Evolutionary conservation across 805 yeast genomes (phyloP).

Genomic region (Kluyveromyces dobzhanskii): DNA sequence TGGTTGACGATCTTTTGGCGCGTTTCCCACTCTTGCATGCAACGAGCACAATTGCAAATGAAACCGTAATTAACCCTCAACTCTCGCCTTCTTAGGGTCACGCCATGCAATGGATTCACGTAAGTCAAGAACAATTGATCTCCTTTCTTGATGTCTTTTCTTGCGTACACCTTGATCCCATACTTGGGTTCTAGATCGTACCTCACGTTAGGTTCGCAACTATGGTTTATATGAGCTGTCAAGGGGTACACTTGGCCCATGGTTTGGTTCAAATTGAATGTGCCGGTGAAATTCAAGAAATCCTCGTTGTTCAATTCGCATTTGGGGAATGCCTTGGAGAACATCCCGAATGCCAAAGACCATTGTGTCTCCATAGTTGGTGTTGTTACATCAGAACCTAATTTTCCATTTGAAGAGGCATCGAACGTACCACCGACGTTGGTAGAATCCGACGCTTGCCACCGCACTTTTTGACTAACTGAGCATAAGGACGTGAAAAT

Average conservation of each 20-base stretch:
- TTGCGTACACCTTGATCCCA: constrained; percentile 55
- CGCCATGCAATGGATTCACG: constrained; percentile 56
- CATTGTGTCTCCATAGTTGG: constrained; percentile 28
- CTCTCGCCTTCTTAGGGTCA: constrained; percentile 54
- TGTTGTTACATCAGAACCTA: not conserved
- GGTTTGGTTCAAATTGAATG: constrained; percentile 65
- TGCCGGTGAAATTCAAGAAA: constrained; percentile 56
- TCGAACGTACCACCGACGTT: constrained; percentile 36
- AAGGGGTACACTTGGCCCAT: constrained; percentile 52
- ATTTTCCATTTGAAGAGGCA: constrained; percentile 7
- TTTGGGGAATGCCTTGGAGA: constrained; percentile 40
- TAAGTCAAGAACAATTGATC: constrained; percentile 67
- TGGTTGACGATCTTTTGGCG: not conserved
- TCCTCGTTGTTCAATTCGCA: constrained; percentile 39
- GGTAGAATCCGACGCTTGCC: constrained; percentile 48
- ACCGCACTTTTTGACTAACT: constrained; percentile 58
- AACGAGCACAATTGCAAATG: constrained; percentile 56
- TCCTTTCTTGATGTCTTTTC: constrained; percentile 46
- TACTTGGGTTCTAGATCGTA: constrained; percentile 38
- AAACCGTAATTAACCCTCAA: constrained; percentile 77
- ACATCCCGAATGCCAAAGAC: constrained; percentile 46
- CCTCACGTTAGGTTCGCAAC: constrained; percentile 63
- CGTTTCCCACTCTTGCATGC: constrained; percentile 42
- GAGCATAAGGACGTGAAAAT: constrained; percentile 53
- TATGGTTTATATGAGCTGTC: constrained; percentile 69